Conservation (phyloP, 1,139 yeast genomes). For the Sugiyamaella neomexicana region DNA sequence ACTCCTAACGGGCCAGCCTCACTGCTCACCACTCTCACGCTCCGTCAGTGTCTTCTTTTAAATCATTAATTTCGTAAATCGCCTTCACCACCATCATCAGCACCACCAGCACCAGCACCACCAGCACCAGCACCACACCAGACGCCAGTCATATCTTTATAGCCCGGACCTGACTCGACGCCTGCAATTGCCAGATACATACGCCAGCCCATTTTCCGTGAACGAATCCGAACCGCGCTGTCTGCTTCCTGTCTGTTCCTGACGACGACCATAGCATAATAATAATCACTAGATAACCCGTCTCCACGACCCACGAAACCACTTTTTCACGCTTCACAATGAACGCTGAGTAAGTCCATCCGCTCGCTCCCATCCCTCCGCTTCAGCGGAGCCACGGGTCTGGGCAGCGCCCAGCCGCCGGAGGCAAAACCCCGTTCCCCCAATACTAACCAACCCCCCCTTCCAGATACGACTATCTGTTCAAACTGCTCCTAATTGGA, state of each 20-base stretch:
- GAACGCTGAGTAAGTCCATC: constrained; percentile 6
- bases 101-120: neutral
- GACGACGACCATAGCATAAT: neutral
- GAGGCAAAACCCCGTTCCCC: constrained; percentile 1
- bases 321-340: neutral
- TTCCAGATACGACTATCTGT: constrained; percentile 81
- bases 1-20: too few species aligned
- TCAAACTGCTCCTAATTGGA: constrained; percentile 90
- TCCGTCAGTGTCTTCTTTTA: neutral
- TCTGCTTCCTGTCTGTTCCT: too few species aligned
- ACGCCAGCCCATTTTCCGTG: too few species aligned
- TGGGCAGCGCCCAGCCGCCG: constrained; percentile 8
- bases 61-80: constrained; percentile 9
- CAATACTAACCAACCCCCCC: neutral
- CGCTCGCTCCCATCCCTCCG: too few species aligned
- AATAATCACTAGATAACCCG: neutral
- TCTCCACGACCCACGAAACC: neutral
- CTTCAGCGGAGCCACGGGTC: neutral
- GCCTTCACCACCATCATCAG: neutral
- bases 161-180: too few species aligned
- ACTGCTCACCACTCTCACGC: too few species aligned
- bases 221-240: too few species aligned
- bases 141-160: too few species aligned
- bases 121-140: too few species aligned
- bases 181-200: too few species aligned